These are phyloP conservation scores for Pseudozyma pruni DNA, from an alignment of 1,284 basidiomycete genomes.

Conservation along the genomic window DNA sequence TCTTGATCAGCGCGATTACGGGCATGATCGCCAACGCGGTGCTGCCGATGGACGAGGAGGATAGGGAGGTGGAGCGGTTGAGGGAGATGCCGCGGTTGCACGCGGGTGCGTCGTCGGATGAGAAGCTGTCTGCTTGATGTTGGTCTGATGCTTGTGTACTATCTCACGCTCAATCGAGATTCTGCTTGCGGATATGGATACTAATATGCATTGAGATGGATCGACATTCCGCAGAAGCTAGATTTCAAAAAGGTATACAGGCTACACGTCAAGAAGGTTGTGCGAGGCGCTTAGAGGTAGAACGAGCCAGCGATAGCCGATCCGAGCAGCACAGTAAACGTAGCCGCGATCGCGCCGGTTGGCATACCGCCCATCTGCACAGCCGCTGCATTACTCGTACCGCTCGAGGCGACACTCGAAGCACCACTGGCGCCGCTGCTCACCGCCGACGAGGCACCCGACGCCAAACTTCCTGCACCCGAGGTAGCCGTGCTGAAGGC, in stretches of 20 bases:
- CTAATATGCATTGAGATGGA: too few relatives aligned
- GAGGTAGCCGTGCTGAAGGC: not conserved
- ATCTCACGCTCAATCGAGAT: not conserved
- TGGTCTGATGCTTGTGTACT: slow-evolving; percentile 1
- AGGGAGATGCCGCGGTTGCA: not conserved
- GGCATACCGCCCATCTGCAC: slow-evolving; percentile 1
- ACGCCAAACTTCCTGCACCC: not conserved
- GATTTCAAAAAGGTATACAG: too few relatives aligned
- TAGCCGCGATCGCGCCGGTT: slow-evolving; percentile 7
- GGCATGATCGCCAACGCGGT: slow-evolving; percentile 56
- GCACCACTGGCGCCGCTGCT: not conserved
- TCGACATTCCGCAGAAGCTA: too few relatives aligned
- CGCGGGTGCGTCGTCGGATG: slow-evolving; percentile 4
- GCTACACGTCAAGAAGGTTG: too few relatives aligned
- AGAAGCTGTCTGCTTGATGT: slow-evolving; percentile 26
- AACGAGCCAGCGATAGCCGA: slow-evolving; percentile 25
- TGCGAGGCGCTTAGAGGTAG: slow-evolving; percentile 16
- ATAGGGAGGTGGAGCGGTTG: slow-evolving; percentile 22
- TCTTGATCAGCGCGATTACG: slow-evolving; percentile 75
- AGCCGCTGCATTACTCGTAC: not conserved
- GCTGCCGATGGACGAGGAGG: slow-evolving; percentile 57
- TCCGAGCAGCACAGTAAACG: slow-evolving; percentile 15
- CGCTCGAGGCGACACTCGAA: not conserved
- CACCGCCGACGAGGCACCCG: not conserved
- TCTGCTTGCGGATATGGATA: too few relatives aligned